Evolutionary conservation across 108 stramenopile species (phyloP), one percentile per base, ranked within the genome.

Genomic region (Skeletonema tropicum): DNA sequence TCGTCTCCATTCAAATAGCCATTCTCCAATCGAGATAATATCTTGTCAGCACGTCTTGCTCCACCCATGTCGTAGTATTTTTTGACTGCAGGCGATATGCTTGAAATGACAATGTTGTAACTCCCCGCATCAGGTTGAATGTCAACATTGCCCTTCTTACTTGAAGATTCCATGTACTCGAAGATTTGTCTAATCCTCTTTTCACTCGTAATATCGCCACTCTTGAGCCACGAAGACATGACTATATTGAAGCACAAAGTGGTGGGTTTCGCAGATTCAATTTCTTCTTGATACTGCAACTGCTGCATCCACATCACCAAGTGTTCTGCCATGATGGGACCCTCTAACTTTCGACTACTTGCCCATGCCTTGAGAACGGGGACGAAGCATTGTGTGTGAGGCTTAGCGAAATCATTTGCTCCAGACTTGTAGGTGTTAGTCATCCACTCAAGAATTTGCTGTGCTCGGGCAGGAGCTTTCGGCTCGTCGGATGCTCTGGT

Each of bases 381-480:
- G 45, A 85, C 80, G 67, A 88, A 92, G 59, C 88, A 92, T 11
- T 85, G 79, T 7, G 85, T 68, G 33, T 89, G 74, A 0, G 94
- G 89, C 33, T 57, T 42, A 0, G 86, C 88, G 14, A 70, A 33
- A 12, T 83, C 82, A 65, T 92, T 92, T 33, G 69, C 65, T 14
- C 68, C 74, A 9, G 59, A 39, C n/a, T 76, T 32, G 71, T 85
- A 83, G 6, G 91, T 29, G 14, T 74, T 48, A 14, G 66, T 76
- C 91, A 92, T 94, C 87, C 90, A 90, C 26, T 90, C 87, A 67
- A 94, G 61, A 21, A 83, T 75, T 46, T 64, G 29, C 12, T 76
- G 80, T 13, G 78, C 84, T 14, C 80, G 69, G 9, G 59, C 38
- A 25, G 79, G 57, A 7, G 78, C 72, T 29, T 83, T 63, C 0